These are phyloP conservation scores for Astragalus glycyphyllos DNA, from an alignment of 306 rosid genomes.

Conservation along the genomic window DNA sequence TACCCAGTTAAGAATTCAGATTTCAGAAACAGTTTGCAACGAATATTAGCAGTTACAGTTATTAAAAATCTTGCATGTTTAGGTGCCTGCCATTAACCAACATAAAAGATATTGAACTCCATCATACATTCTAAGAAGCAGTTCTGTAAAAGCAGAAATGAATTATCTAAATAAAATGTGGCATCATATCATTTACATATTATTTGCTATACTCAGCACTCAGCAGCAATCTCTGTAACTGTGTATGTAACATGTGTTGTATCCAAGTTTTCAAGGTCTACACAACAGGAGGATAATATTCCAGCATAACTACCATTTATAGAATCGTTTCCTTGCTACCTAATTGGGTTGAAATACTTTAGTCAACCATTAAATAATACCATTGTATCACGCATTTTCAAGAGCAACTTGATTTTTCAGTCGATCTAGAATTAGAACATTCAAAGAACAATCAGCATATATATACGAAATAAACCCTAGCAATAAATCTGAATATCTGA, in stretches of 20 bases:
- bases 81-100: neutral
- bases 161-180: neutral
- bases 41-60: neutral
- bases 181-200: neutral
- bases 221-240: neutral
- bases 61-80: neutral
- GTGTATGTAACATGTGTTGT: neutral
- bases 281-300: neutral
- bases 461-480: neutral
- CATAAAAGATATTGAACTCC: conserved; percentile 16
- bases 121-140: neutral
- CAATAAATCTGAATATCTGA: neutral
- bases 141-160: neutral
- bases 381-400: neutral
- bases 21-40: neutral
- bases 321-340: conserved; percentile 3
- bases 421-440: neutral
- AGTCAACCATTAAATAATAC: neutral
- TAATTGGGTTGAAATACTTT: neutral
- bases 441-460: neutral
- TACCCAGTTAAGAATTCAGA: conserved; percentile 7
- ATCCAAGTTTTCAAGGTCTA: neutral
- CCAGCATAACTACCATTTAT: neutral
- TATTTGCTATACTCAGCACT: neutral
- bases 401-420: neutral